Base-by-base conservation (phyloP, 257 asterid species). In the Voacanga thouarsii region DNA sequence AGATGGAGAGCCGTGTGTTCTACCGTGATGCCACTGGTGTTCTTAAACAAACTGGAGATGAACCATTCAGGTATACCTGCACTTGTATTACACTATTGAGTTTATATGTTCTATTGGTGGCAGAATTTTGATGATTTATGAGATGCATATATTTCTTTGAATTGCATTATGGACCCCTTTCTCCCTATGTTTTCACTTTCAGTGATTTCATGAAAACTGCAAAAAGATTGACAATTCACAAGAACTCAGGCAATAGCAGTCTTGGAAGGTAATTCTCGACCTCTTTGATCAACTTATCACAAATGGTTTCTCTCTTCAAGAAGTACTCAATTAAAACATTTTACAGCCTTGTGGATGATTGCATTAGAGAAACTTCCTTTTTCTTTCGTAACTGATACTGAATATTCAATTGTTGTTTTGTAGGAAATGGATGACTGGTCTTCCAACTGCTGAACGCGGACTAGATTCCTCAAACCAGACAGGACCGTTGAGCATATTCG, bases 401-500 rank as follows among this genome's bases (percentile, higher is more conserved):
- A 37, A 50, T 67, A 1, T 8, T 43, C 30, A 44, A 47, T 28
- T 26, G 63, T 66, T 82, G 74, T 74, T 26, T 85, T 81, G 75
- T 84, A 93, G 97, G 96, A 93, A 86, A 77, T 83, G 89, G 87
- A 82, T 91, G 7, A 91, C 94, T 21, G 97, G 97, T 75, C 83
- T 93, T 68, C 94, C 91, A 73, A 90, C 89, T 24, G 90, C 85
- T 12, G 94, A 88, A 80, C 92, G 97, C 12, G 96, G 97, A 80
- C 91, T 93, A n/a, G 96, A 88, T 82, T 91, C 97, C 19, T 90
- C 97, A 55, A 90, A 88, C 81, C 92, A 86, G 83, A 74, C 97
- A 12, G 97, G 97, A 56, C 86, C 89, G 5, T 75, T 92, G 73
- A 87, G 97, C 88, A 89, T 92, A 80, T 89, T 87, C 61, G 97